phyloP scores from a whole-genome alignment of 1,139 yeast species.

The Saccharomyces hybrid region DNA sequence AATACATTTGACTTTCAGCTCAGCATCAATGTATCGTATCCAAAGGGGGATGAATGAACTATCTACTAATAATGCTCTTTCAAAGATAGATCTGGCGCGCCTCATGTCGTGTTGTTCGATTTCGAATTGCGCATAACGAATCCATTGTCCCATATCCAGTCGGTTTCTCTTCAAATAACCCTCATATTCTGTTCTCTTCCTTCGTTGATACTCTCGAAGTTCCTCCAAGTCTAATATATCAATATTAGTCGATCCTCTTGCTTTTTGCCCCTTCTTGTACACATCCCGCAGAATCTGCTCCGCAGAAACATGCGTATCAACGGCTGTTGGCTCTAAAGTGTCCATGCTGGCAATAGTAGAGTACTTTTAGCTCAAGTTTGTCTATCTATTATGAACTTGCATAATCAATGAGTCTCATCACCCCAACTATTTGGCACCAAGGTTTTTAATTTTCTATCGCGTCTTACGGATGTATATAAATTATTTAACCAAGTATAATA shows the following conservation, averaged over 20 bases:
- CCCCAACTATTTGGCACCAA: background rate
- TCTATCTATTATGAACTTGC: background rate
- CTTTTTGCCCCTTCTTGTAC: background rate
- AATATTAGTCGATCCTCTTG: constrained; percentile 35
- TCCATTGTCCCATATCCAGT: constrained; percentile 81
- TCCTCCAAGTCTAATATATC: constrained; percentile 76
- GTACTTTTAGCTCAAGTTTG: background rate
- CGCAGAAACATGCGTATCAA: constrained; percentile 9
- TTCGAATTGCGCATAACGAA: constrained; percentile 87
- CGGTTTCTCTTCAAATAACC: constrained; percentile 78
- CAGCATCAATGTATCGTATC: constrained; percentile 77
- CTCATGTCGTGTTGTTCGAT: constrained; percentile 68
- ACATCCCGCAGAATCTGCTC: constrained; percentile 5
- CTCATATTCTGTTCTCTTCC: constrained; percentile 77
- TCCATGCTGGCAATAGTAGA: background rate
- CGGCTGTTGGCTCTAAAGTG: background rate
- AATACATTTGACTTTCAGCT: constrained; percentile 60
- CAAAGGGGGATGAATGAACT: constrained; percentile 74
- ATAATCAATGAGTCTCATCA: background rate
- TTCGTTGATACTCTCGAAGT: constrained; percentile 61
- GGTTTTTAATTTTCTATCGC: background rate
- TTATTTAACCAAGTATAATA: background rate
- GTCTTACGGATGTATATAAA: background rate
- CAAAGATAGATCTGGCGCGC: constrained; percentile 80
- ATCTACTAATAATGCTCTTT: constrained; percentile 77